These are phyloP conservation scores for Ulmus americana DNA, from an alignment of 331 rosid species.

Conservation along the genomic window DNA sequence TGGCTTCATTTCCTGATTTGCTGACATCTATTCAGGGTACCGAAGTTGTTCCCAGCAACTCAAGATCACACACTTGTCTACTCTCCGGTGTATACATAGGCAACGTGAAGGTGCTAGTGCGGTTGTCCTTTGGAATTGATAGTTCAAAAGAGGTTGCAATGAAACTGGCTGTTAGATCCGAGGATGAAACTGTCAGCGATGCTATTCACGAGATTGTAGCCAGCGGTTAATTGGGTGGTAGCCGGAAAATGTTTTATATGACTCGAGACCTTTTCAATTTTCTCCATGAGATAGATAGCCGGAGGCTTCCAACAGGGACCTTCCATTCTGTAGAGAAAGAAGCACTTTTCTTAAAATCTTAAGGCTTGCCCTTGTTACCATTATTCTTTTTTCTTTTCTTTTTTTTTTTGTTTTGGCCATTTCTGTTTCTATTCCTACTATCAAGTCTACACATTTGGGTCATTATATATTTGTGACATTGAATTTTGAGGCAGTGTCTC, in stretches of 20 bases:
- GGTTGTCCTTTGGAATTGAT: slow-evolving; percentile 84
- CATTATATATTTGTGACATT: slow-evolving; percentile 29
- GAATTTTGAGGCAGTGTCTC: slow-evolving; percentile 41
- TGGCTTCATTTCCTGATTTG: slow-evolving; percentile 2
- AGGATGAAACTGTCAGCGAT: slow-evolving; percentile 62
- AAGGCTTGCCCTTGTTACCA: slow-evolving; percentile 16
- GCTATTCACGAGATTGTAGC: slow-evolving; percentile 90
- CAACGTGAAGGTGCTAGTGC: slow-evolving; percentile 74
- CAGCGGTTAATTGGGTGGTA: slow-evolving; percentile 57
- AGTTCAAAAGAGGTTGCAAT: slow-evolving; percentile 90
- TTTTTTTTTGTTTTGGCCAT: no score
- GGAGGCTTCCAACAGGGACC: slow-evolving; percentile 27
- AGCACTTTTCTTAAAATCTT: slow-evolving; percentile 22
- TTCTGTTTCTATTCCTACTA: not conserved
- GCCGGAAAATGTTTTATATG: slow-evolving; percentile 20
- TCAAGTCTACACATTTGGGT: not conserved
- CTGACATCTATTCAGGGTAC: slow-evolving; percentile 61
- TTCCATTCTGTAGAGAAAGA: slow-evolving; percentile 46
- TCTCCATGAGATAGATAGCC: slow-evolving; percentile 32
- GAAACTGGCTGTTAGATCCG: slow-evolving; percentile 87
- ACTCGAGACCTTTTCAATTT: slow-evolving; percentile 24
- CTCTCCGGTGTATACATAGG: slow-evolving; percentile 82
- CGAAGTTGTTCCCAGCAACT: slow-evolving; percentile 75
- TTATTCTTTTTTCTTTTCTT: not conserved
- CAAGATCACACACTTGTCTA: slow-evolving; percentile 82